These are phyloP conservation scores for Candida saitoana DNA, from an alignment of 805 yeast species.

Conservation along the genomic window DNA sequence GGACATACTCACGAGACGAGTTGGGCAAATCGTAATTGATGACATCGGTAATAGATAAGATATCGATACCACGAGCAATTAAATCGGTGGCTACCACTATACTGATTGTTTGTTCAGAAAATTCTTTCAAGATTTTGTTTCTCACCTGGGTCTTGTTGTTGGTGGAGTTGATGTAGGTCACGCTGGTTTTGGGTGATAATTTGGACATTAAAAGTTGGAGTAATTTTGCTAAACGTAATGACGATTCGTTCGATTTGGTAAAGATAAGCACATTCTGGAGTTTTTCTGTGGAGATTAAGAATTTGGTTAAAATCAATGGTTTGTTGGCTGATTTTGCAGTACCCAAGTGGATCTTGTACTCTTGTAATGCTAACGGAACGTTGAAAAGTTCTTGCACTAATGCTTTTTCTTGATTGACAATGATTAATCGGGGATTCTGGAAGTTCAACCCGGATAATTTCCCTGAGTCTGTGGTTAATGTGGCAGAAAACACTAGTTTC, in stretches of 20 bases:
- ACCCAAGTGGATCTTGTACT: slow-evolving; percentile 40
- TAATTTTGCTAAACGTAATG: slow-evolving; percentile 71
- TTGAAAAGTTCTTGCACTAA: slow-evolving; percentile 55
- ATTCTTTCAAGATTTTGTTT: slow-evolving; percentile 53
- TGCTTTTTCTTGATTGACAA: slow-evolving; percentile 57
- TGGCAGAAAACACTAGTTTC: slow-evolving; percentile 84
- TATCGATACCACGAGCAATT: slow-evolving; percentile 93
- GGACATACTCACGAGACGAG: slow-evolving; percentile 88
- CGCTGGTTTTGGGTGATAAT: slow-evolving; percentile 14
- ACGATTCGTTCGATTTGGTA: slow-evolving; percentile 78
- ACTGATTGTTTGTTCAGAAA: slow-evolving; percentile 49
- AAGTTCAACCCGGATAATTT: slow-evolving; percentile 71
- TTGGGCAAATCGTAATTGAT: slow-evolving; percentile 88
- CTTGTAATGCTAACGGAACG: slow-evolving; percentile 52
- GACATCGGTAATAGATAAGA: slow-evolving; percentile 65
- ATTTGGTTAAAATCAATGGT: slow-evolving; percentile 67
- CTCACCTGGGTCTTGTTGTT: slow-evolving; percentile 48
- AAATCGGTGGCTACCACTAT: slow-evolving; percentile 80
- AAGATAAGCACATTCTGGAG: slow-evolving; percentile 52
- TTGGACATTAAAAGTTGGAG: slow-evolving; percentile 39
- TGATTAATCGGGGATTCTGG: slow-evolving; percentile 64
- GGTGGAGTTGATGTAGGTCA: slow-evolving; percentile 55
- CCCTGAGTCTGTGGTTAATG: slow-evolving; percentile 90
- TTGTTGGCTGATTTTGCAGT: slow-evolving; percentile 46
- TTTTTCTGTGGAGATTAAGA: slow-evolving; percentile 37